Evolutionary conservation across 331 rosid species (phyloP).

Genomic region (Prunus yedoensis): DNA sequence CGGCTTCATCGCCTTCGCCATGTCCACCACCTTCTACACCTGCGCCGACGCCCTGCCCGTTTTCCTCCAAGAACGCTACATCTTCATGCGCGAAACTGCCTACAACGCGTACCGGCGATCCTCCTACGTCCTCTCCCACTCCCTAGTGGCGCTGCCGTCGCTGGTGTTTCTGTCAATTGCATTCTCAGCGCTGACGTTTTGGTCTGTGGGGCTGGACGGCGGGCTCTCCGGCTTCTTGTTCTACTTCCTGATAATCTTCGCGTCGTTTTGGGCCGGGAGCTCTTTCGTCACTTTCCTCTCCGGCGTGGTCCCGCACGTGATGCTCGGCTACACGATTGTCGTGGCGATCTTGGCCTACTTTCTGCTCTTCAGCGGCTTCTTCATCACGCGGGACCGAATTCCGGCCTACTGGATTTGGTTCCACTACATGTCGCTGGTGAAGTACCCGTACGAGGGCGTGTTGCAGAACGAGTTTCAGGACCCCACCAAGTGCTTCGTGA

Average conservation of each 20-base stretch:
- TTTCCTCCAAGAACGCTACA: conserved; percentile 84
- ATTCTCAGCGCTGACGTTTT: conserved; percentile 65
- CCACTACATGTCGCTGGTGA: conserved; percentile 77
- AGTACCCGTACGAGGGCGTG: conserved; percentile 82
- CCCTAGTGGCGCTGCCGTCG: conserved; percentile 52
- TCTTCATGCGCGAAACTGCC: conserved; percentile 92
- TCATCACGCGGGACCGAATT: conserved; percentile 76
- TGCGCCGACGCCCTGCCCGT: conserved; percentile 92
- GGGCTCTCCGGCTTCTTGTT: conserved; percentile 58
- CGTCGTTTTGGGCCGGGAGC: conserved; percentile 89
- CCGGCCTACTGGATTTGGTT: conserved; percentile 94
- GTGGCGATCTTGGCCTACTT: conserved; percentile 86
- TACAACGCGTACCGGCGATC: conserved; percentile 74
- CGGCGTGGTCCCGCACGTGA: conserved; percentile 89
- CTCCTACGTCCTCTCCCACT: conserved; percentile 74
- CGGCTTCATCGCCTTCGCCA: conserved; percentile 91
- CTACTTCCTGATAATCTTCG: conserved; percentile 62
- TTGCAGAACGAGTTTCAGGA: conserved; percentile 69
- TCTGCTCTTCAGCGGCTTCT: conserved; percentile 87
- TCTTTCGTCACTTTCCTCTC: conserved; percentile 88
- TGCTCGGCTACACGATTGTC: conserved; percentile 84
- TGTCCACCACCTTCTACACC: conserved; percentile 96
- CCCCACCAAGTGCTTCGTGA: conserved; percentile 60
- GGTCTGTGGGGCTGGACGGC: conserved; percentile 95
- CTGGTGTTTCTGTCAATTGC: conserved; percentile 54